Base-by-base conservation (phyloP, 139 green algal genomes). In the Chlamydomonas schloesseri region DNA sequence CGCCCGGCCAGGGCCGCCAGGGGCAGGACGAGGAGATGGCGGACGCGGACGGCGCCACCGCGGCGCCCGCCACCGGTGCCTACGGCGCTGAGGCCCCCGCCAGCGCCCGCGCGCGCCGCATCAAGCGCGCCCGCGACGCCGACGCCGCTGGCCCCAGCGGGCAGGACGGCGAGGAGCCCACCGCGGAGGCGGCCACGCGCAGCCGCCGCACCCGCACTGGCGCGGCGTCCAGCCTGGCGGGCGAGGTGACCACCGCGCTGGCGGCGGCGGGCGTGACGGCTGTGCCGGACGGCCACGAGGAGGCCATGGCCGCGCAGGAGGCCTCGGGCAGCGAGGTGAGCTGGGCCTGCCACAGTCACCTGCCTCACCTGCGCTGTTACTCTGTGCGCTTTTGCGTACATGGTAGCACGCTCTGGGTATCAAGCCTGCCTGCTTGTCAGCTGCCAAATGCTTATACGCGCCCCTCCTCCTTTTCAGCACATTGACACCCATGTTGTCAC, bases 221-320 rank as follows among this genome's bases (percentile, higher is more conserved):
- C n/a, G 78, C 33, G 29, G 18, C 29, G 13, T 5, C 34, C 14
- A 71, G 33, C 33, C 14, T 34, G 14, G 68, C 28, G 33, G 34
- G 23, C 23, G 79, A 85, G 46, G 79, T 77, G 31, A 55, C 21
- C 3, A 29, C n/a, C 3, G 60, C 47, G 47, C 46, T 85, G 46
- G 79, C 79, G 46, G 67, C 67, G 2, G 79, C 47, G 2, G 79
- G 79, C 10, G 67, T 85, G 31, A 47, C 57, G 47, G n/a, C 34
- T 11, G 79, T 85, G n/a, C 79, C 79, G 31, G 79, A 85, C 47
- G 79, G 79, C n/a, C 42, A 76, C 24, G 79, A 85, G 68, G 79
- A 85, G 50, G 64, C 79, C 31, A 57, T 70, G 65, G 79, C 65
- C 20, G 79, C 65, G 20, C 46, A 47, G 23, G 74, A 34, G 8